Conservation (phyloP, 805 yeast species). For the Yamadazyma akitaensis region DNA sequence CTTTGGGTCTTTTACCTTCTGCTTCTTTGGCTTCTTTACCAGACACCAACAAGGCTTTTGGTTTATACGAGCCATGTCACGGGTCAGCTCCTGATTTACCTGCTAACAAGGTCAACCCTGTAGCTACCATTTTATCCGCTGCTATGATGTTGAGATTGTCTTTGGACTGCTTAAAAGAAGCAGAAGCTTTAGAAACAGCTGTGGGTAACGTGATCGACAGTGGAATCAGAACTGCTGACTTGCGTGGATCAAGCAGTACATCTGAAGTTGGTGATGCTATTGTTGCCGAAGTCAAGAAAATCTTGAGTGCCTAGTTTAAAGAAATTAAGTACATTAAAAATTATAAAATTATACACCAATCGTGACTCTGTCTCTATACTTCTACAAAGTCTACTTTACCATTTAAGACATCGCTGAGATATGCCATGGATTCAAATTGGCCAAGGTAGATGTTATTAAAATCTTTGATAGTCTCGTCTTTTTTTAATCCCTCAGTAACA, state of each 20-base stretch:
- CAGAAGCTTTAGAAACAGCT: constrained; percentile 84
- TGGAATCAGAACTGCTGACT: constrained; percentile 88
- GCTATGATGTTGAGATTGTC: constrained; percentile 97
- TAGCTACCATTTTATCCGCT: constrained; percentile 91
- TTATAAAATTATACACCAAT: not conserved
- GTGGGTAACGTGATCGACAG: constrained; percentile 77
- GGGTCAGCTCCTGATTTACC: constrained; percentile 97
- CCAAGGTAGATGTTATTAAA: constrained; percentile 12
- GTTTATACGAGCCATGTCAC: constrained; percentile 97
- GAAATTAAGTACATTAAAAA: not conserved
- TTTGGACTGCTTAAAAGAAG: constrained; percentile 77
- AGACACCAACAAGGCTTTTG: constrained; percentile 90
- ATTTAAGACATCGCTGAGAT: constrained; percentile 29
- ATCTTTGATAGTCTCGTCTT: constrained; percentile 9
- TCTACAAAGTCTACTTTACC: constrained; percentile 17
- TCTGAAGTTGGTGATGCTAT: constrained; percentile 93
- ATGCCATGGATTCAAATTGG: constrained; percentile 30
- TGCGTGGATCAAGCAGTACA: constrained; percentile 82
- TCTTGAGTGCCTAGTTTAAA: constrained; percentile 27
- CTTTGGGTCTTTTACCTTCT: constrained; percentile 91
- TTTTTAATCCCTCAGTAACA: not conserved
- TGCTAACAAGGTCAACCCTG: constrained; percentile 85
- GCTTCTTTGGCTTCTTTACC: constrained; percentile 97
- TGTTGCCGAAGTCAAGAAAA: constrained; percentile 63
- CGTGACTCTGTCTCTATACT: not conserved